Base-by-base conservation (phyloP, 306 rosid genomes). In the Abrus pulchellus region DNA sequence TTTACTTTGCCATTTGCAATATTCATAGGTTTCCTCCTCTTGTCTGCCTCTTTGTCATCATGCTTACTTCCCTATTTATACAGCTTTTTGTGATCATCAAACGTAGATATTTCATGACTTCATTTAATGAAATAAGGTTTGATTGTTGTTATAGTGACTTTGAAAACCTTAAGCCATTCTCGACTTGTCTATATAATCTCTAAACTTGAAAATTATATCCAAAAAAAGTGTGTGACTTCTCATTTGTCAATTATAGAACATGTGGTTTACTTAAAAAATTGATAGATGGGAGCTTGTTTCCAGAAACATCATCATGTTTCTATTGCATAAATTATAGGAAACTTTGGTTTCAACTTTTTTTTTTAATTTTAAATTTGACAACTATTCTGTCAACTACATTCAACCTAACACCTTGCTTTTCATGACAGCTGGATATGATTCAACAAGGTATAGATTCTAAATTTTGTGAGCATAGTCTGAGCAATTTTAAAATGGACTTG, bases 391-490 rank as follows among this genome's bases (percentile, higher is more conserved):
- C 38, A 8, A 73, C 6, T 28, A 3, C 40, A 12, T 29, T 9
- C 14, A 33, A 36, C 40, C 56, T 72, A 82, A 75, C 80, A 66
- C 76, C 20, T 36, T 34, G 43, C 54, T 72, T 44, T 57, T 76
- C 55, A 72, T 80, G 81, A 80, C 67, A 52, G 66, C 86, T 48
- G 66, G 86, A 87, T 83, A 92, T 94, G 92, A 86, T 89, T 85
- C 89, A 85, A 78, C 90, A 86, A 81, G 83, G 87, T 80, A 33
- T 85, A 84, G 93, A 91, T 76, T 86, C 90, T 40, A 88, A 83
- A 80, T 75, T 83, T 78, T 79, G 79, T 75, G 92, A 90, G 75
- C 80, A 85, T 82, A 91, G 88, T 82, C 68, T 79, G 73, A 87
- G 90, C 63, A 84, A 79, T 85, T 62, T 86, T 59, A 91, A 90